Evolutionary conservation across 345 rosid species (phyloP).

Genomic region (Eucalyptus curtisii): DNA sequence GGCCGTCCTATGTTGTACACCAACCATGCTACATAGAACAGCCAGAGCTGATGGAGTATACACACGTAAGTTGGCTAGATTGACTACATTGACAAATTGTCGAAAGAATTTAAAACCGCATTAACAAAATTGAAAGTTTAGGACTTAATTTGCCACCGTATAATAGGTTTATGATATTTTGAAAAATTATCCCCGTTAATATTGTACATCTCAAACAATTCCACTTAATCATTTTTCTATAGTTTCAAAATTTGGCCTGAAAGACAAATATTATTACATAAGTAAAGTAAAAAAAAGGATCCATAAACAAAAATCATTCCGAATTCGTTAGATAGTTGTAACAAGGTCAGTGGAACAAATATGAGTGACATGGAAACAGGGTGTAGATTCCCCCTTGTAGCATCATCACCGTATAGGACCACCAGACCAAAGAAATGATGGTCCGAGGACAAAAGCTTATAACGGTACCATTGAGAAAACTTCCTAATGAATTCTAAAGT

Average conservation of each 20-base stretch:
- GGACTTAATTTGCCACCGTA: background rate
- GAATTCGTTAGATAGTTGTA: background rate
- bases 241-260: background rate
- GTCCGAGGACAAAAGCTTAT: background rate
- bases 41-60: background rate
- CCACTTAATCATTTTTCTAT: background rate
- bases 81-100: too few relatives aligned
- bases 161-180: too few relatives aligned
- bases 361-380: too few relatives aligned
- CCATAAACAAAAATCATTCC: background rate
- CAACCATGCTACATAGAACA: background rate
- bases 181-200: too few relatives aligned
- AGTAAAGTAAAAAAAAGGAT: background rate
- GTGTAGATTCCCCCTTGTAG: background rate
- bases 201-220: background rate
- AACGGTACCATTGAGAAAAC: background rate
- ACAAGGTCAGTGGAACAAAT: background rate
- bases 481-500: background rate
- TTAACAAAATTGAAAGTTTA: background rate
- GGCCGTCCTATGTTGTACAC: background rate
- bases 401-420: background rate
- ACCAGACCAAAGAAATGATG: background rate
- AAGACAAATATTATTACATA: background rate
- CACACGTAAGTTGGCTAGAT: background rate
- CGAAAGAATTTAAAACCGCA: too few relatives aligned